Evolutionary conservation across 2,329 filamentous ascomycete genomes (phyloP), one percentile per base, ranked within the genome.

Genomic region (Seiridium cupressi): DNA sequence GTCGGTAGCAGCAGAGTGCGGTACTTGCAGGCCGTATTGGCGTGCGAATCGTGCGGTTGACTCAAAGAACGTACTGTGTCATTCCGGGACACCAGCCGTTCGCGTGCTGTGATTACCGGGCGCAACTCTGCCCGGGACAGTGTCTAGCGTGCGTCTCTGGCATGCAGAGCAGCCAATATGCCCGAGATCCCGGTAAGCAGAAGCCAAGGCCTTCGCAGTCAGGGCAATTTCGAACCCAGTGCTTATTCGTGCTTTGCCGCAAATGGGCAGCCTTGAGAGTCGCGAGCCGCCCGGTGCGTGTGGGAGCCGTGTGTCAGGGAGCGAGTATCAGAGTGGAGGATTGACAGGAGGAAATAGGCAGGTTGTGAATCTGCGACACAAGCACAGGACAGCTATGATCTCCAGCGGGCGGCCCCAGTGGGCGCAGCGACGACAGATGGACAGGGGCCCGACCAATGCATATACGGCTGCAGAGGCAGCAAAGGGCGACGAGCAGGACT

Each of bases 161-260:
- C 44, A 58, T 58, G 55, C 55, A 58, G 34, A 49, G 46, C 44
- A 51, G 55, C 36, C 55, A 48, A 58, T 58, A 58, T 51, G 31
- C 44, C 44, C 44, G 54, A 35, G 35, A 57, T 44, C 44, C 51
- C 51, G 38, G 51, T 38, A 55, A 44, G 51, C 38, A 55, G 40
- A 64, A 60, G 60, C 60, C 62, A 60, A 66, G 60, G 54, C 58
- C 59, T 59, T 60, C 61, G 64, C 64, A 55, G 8, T 40, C 7
- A 35, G 68, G 68, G 65, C 59, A 69, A 69, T 70, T 70, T 59
- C 65, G 66, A 64, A 64, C 63, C 64, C 55, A 61, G 61, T 66
- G 64, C 70, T 72, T 71, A 69, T 75, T 73, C 67, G 69, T 62
- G 67, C 66, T 64, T 61, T 70, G 73, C 70, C 69, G 71, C 70